Evolutionary conservation across 192 early-diverging fungal species (phyloP), one percentile per base, ranked within the genome.

Genomic region (Glomus cerebriforme): DNA sequence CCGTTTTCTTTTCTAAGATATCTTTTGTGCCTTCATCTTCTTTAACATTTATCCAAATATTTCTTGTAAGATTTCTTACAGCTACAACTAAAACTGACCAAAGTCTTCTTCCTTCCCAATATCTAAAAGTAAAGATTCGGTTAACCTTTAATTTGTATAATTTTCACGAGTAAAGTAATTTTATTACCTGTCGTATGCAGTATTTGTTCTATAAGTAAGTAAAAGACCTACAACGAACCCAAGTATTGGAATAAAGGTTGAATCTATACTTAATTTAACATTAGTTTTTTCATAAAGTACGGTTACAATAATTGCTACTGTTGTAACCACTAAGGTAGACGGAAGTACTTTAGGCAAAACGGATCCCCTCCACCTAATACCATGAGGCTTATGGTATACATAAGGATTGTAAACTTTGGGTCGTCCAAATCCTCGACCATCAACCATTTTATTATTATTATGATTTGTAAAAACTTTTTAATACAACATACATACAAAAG

Each of bases 61-160:
- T 81, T 32, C 97, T 92, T 4, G 95, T 86, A 72, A 96, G 72
- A 85, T 91, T 94, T 59, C 96, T 92, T 54, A 94, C 86, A 32
- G 87, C 85, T 32, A 90, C 87, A 27, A 88, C 86, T 75, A 96
- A 80, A 19, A 88, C 86, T 32, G 89, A 89, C 95, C 95, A 98
- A n/a, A 91, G 81, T 77, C 92, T 87, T 58, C 97, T 89, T n/a
- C 94, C 97, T 85, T 96, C 97, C 92, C 91, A 96, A 85, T 90
- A 96, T 37, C 95, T 87, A 77, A 84, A 90, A 87, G 3, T 7
- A 19, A 32, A 62, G 59, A n/a, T n/a, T n/a, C 39, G 5, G 12
- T 12, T 13, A 3, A 8, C 1, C 39, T 13, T 43, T 12, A 2
- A 43, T 12, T 10, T 0, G 0, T 12, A 12, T 8, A 19, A 4